Evolutionary conservation across 2,329 filamentous ascomycete genomes (phyloP), one percentile per base, ranked within the genome.

Genomic region (Aphanoascus verrucosus): DNA sequence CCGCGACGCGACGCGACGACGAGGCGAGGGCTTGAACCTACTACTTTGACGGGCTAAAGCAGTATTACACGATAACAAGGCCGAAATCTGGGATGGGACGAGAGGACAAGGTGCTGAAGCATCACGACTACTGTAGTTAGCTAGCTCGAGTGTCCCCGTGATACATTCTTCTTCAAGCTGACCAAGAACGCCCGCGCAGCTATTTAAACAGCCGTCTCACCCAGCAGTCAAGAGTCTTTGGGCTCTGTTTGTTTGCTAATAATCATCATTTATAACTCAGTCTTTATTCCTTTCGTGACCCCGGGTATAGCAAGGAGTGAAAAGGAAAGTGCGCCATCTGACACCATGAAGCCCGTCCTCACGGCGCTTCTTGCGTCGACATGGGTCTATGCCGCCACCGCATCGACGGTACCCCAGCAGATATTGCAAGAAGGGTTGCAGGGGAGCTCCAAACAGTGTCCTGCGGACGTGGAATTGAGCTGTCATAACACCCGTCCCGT

Each of bases 401-500:
- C 49, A n/a, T 43, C 53, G 3, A 28, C n/a, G 7, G 23, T 12
- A 15, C 12, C 15, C 17, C 45, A 28, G 11, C 53, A 54, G 48
- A 15, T 53, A 19, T n/a, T 48, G 3, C 19, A 50, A 5, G 44
- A 9, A 20, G 48, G 45, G 20, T 42, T 15, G 7, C 11, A 43
- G 11, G 44, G 35, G 5, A 44, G 54, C 44, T 57, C 65, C 5
- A 56, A 64, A 44, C 58, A 61, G 19, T 71, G 67, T 54, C 57
- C 60, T 40, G 60, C 56, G 42, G 56, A 70, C 56, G 67, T 68
- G 6, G 72, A 75, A 55, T 63, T 80, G 49, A 81, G 77, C 62
- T 82, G 79, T 61, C 74, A 78, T 53, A 79, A 78, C 61, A 75
- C 72, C 5, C 75, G 74, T 3, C 67, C 65, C 2, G 69, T 74